These are phyloP conservation scores for Globisporangium uncinulatum DNA, from an alignment of 352 stramenopile genomes.

Conservation along the genomic window DNA sequence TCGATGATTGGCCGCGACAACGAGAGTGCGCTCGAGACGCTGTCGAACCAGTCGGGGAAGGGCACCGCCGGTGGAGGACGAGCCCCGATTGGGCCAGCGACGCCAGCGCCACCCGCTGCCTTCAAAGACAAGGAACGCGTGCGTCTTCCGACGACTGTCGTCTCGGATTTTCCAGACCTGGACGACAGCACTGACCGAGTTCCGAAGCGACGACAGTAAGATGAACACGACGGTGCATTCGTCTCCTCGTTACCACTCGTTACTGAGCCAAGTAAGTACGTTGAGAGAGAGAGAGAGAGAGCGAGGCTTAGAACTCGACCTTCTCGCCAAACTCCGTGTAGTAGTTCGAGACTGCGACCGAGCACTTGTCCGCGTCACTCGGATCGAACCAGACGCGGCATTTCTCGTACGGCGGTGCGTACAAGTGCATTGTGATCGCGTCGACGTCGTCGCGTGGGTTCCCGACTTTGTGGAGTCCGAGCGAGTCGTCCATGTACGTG, in stretches of 20 bases:
- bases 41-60: constrained; percentile 25
- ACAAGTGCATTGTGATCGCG: constrained; percentile 92
- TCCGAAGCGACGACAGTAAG: too few relatives aligned
- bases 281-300: too few relatives aligned
- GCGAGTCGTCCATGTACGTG: constrained; percentile 89
- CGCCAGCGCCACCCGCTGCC: not conserved
- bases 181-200: not conserved
- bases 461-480: constrained; percentile 91
- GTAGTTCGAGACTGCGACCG: constrained; percentile 71
- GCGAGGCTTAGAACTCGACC: constrained; percentile 17
- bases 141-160: not conserved
- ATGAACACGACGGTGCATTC: not conserved
- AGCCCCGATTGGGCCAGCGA: too few relatives aligned
- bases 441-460: constrained; percentile 60
- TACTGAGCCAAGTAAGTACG: too few relatives aligned
- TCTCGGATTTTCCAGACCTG: constrained; percentile 4
- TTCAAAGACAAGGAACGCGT: constrained; percentile 7
- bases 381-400: constrained; percentile 87
- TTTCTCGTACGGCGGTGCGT: constrained; percentile 89
- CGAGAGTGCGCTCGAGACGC: constrained; percentile 21
- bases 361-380: constrained; percentile 45
- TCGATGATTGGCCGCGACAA: constrained; percentile 26
- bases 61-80: not conserved
- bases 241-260: not conserved
- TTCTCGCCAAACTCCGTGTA: constrained; percentile 76